Evolutionary conservation across 345 rosid species (phyloP), one percentile per base, ranked within the genome.

Genomic region (Psidium friedrichsthalianum): DNA sequence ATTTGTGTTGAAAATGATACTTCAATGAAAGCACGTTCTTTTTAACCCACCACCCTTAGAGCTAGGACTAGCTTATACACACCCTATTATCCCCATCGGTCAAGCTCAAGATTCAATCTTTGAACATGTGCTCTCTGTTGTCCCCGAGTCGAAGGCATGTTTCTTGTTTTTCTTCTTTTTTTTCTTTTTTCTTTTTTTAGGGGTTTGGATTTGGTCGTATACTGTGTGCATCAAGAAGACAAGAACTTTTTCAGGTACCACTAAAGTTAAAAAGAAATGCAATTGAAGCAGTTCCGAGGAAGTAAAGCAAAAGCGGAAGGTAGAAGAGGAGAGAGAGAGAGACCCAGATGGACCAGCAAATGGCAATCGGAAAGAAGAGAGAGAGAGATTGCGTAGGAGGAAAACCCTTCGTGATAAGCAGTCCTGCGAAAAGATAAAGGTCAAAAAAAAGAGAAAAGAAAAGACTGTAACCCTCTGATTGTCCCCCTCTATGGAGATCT

Each of bases 391-490:
- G 57, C 42, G 76, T 47, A 24, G 69, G 69, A 59, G 55, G 61
- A 29, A 56, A 64, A 57, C 53, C 76, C 76, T 57, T 27, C 61
- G 54, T 24, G 51, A 56, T 83, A 83, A 83, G 85, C 85, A 51
- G 85, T 11, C 85, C 85, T 24, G 40, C 29, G 85, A 83, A 83
- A 83, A 84, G 85, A 84, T 47, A 47, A 69, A 84, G 69, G 85
- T 44, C 40, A 61, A 44, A 69, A 44, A 47, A 47, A 47, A 49
- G 52, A 51, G 52, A 51, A 51, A 14, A 49, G 29, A 54, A 58
- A 58, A 42, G 56, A 25, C 85, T 84, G 85, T 11, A 84, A 61
- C 32, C 80, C 85, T 47, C 85, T 42, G 54, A 58, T 59, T 84
- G 78, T 58, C 69, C 85, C 85, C 56, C 25, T 18, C 80, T 6